Evolutionary conservation across 1,139 yeast genomes (phyloP).

Genomic region (Lodderomyces parapsilosis): DNA sequence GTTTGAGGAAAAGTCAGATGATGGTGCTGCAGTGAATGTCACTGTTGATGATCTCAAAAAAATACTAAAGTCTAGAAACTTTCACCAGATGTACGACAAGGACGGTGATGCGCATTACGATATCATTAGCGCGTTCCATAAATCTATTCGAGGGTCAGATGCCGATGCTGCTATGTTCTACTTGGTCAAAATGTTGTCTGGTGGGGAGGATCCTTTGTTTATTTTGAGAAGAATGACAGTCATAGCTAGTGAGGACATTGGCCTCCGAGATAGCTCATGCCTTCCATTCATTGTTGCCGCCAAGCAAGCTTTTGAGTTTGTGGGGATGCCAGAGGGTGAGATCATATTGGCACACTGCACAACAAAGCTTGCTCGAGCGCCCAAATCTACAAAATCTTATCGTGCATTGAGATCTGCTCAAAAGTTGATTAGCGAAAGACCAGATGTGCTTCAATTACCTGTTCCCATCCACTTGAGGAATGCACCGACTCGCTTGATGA

Average conservation of each 20-base stretch:
- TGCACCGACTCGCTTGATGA: constrained; percentile 92
- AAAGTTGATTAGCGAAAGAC: constrained; percentile 53
- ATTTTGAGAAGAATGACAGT: constrained; percentile 91
- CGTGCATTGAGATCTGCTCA: constrained; percentile 74
- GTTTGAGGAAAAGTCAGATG: constrained; percentile 22
- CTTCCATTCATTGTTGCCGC: constrained; percentile 86
- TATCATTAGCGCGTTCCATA: constrained; percentile 91
- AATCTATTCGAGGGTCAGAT: constrained; percentile 82
- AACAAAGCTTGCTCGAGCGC: constrained; percentile 79
- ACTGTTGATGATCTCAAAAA: constrained; percentile 38
- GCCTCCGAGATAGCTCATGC: constrained; percentile 77
- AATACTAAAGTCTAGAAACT: constrained; percentile 34
- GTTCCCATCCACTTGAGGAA: constrained; percentile 84
- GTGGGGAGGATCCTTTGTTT: constrained; percentile 93
- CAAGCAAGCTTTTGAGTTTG: constrained; percentile 81
- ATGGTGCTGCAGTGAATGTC: constrained; percentile 22
- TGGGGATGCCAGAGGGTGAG: constrained; percentile 98
- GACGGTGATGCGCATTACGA: constrained; percentile 94
- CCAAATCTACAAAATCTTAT: constrained; percentile 82
- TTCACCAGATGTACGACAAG: constrained; percentile 73
- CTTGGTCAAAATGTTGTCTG: constrained; percentile 79
- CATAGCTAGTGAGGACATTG: constrained; percentile 90
- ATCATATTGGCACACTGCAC: constrained; percentile 89
- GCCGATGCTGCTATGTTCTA: constrained; percentile 89
- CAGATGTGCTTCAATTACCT: constrained; percentile 61